Conservation (phyloP, 2,329 filamentous ascomycete species). For the Trichoderma polysporum region DNA sequence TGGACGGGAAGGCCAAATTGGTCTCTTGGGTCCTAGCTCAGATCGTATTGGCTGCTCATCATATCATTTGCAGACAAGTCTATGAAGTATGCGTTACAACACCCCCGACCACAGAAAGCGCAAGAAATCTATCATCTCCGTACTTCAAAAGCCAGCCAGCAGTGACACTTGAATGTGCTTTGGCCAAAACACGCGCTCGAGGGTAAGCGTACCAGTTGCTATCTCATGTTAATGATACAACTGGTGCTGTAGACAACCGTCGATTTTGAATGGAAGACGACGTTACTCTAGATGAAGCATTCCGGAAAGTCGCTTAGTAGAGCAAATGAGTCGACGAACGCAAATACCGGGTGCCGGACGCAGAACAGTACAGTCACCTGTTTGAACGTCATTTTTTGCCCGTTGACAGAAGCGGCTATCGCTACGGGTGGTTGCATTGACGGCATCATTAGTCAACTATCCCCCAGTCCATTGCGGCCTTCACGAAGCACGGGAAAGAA, state of each 20-base stretch:
- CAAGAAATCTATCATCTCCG: background rate
- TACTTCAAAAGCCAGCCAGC: background rate
- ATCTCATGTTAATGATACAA: slow-evolving; percentile 19
- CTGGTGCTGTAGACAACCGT: slow-evolving; percentile 18
- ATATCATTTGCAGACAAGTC: background rate
- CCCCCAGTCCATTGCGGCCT: background rate
- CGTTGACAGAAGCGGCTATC: slow-evolving; percentile 8
- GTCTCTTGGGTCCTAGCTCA: background rate
- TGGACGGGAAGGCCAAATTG: background rate
- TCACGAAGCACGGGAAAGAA: background rate
- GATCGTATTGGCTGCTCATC: background rate
- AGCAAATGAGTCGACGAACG: slow-evolving; percentile 21
- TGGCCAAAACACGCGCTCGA: background rate
- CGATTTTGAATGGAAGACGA: slow-evolving; percentile 1
- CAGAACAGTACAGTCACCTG: slow-evolving; percentile 11
- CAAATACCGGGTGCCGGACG: slow-evolving; percentile 16
- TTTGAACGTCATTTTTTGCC: slow-evolving; percentile 9
- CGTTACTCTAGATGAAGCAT: slow-evolving; percentile 22
- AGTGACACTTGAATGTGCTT: slow-evolving; percentile 1
- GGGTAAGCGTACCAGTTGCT: slow-evolving; percentile 4
- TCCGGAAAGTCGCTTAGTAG: slow-evolving; percentile 16
- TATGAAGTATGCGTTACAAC: background rate
- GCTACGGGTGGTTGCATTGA: slow-evolving; percentile 17
- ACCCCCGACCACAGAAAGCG: background rate
- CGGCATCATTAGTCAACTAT: slow-evolving; percentile 8